Base-by-base conservation (phyloP, 371 early-diverging fungal species). In the Furculomyces boomerangus region DNA sequence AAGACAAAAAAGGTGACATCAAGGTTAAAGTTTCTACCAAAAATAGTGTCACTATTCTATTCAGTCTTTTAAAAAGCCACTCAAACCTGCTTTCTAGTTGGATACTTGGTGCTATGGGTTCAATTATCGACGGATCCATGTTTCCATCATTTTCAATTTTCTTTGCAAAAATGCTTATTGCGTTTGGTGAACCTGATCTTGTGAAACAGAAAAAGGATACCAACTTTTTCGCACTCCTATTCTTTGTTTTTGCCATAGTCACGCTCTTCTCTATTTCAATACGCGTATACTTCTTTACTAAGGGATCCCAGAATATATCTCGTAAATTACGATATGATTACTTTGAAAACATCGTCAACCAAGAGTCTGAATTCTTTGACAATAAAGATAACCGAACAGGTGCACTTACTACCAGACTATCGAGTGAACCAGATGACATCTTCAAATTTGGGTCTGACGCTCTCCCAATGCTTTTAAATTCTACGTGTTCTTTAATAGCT, bases 331-430 rank as follows among this genome's bases (percentile, higher is more conserved):
- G 87, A 39, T 50, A 67, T 30, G 57, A 62, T 58, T 55, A 71
- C 26, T 85, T 86, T 67, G 43, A 59, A 35, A 66, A 75, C 24
- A 62, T 80, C 29, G 56, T 86, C 55, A 55, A 68, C 2, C 93
- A 91, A 68, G 90, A 92, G 54, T 74, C 91, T 55, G 83, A 74
- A 2, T 94, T 74, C 66, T 94, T 81, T 65, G 95, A 94, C 67
- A 74, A 78, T 29, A 83, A 83, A 28, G 71, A 75, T 32, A 78
- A 93, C 70, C 76, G 74, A 20, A 78, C 82, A 27, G 93, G 95
- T 55, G 82, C 80, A 25, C 69, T 93, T 30, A 80, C 88, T 1
- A 68, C 90, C 24, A 81, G 83, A 32, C 74, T 94, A 22, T 79
- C 89, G 10, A 76, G 80, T 39, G 92, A 91, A 64, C 86, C 93